Conservation (phyloP, 2,329 filamentous ascomycete species). For the Epichloe gansuensis region DNA sequence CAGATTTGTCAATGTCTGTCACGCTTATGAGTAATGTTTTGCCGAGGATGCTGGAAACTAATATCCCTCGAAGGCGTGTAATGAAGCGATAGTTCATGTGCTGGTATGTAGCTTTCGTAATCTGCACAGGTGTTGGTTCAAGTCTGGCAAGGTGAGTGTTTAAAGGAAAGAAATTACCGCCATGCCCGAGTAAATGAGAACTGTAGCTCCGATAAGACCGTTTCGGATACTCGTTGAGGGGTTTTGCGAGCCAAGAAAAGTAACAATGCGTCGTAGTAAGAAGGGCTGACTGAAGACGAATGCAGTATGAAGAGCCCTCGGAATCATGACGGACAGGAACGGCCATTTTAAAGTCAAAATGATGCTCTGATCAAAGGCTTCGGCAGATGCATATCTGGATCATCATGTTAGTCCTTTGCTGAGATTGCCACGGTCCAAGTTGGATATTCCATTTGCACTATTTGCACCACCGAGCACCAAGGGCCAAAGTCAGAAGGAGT, state of each 20-base stretch:
- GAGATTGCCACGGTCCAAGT: no score
- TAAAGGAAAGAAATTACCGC: slow-evolving; percentile 16
- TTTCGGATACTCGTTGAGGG: slow-evolving; percentile 13
- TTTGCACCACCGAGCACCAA: no score
- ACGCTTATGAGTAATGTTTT: slow-evolving; percentile 20
- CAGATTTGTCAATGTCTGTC: slow-evolving; percentile 19
- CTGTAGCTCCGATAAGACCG: slow-evolving; percentile 26
- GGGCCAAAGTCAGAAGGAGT: neutral
- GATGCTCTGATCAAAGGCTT: slow-evolving; percentile 6
- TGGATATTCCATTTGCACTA: neutral
- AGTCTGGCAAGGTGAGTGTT: no score
- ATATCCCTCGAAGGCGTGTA: slow-evolving; percentile 15
- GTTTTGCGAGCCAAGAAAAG: slow-evolving; percentile 13
- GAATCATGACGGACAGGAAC: slow-evolving; percentile 12
- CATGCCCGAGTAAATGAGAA: slow-evolving; percentile 28
- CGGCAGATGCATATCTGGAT: neutral
- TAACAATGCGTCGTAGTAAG: slow-evolving; percentile 20
- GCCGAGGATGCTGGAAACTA: slow-evolving; percentile 21
- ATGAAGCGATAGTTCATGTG: neutral
- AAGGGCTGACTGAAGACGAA: slow-evolving; percentile 29
- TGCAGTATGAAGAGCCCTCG: slow-evolving; percentile 16
- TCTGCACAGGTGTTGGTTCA: neutral
- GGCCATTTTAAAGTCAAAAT: slow-evolving; percentile 5
- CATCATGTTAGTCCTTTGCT: neutral
- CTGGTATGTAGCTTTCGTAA: slow-evolving; percentile 9